Base-by-base conservation (phyloP, 495 filamentous ascomycete genomes). In the Tuber borchii region DNA sequence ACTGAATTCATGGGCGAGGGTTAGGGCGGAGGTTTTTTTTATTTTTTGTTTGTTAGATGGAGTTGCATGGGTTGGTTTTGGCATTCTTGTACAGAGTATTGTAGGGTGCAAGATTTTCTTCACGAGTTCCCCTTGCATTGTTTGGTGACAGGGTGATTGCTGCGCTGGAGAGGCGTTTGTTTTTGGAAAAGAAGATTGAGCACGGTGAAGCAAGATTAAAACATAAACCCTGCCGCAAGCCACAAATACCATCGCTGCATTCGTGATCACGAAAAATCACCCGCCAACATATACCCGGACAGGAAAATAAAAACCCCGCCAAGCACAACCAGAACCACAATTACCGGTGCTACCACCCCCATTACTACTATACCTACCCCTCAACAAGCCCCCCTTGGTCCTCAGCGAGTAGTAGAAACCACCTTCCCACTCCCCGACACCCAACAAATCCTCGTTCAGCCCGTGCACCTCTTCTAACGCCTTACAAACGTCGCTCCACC, bases 41-140 rank as follows among this genome's bases (percentile, higher is more conserved):
- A 2, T 65, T 31, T 31, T 26, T 61, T 65, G 26, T 65, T 65
- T 34, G 26, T 65, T 65, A 65, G 56, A 65, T 34, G 56, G 56
- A 65, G 56, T 65, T 65, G 26, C 56, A 31, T 65, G 31, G 56
- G 26, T 34, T 65, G 26, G 56, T 14, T 65, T 65, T 65, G 34
- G 56, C n/a, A 65, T 65, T 61, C 51, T 31, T 65, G 56, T 65
- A 65, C 56, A 65, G 56, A 34, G 56, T 65, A 65, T 65, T 34
- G 56, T 31, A 34, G 4, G 56, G 26, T 34, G 56, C n/a, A 34
- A 34, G 26, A 65, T 65, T 31, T 16, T 26, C 56, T 31, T 31
- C n/a, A 31, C 4, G 56, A 16, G 56, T 61, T 31, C 12, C 12
- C n/a, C n/a, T 31, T 31, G 56, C 7, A 56, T 56, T 56, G 12